phyloP scores from a whole-genome alignment of 78 protist species.

The slime mould (Dictyostelium discoideum) region dicty_2.7 NC_007090.3:3900501-3901000 shows the following conservation, averaged over 20 bases:
- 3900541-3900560: no score
- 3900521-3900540: no score
- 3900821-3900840: not conserved
- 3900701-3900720: not conserved
- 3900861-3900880: no score
- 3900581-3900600: conserved; percentile 41
- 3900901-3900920: no score
- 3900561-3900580: not conserved
- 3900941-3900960: no score
- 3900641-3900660: not conserved
- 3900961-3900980: no score
- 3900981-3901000: no score
- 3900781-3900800: not conserved
- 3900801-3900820: not conserved
- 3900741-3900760: conserved; percentile 14
- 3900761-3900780: conserved; percentile 31
- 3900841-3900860: no score
- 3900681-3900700: conserved; percentile 17
- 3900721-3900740: not conserved
- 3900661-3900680: not conserved
- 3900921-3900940: no score
- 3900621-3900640: not conserved
- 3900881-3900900: no score
- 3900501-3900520: no score
- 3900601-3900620: conserved; percentile 62